Evolutionary conservation across 257 asterid species (phyloP), one percentile per base, ranked within the genome.

Genomic region (Cruciata laevipes): DNA sequence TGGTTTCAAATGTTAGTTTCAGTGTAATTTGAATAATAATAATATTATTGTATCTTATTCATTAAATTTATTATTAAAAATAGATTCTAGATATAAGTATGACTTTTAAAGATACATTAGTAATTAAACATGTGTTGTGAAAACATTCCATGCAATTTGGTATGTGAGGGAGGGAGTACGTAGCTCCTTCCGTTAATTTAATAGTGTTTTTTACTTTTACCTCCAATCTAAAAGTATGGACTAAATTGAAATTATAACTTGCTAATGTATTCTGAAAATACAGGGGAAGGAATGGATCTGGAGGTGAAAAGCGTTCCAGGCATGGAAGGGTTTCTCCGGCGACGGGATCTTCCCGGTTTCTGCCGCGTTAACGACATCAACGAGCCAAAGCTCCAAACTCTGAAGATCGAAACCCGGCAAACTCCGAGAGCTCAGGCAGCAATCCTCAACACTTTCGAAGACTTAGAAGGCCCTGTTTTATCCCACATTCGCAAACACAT

Each of bases 401-500:
- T 69, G 5, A 61, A 61, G 11, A 49, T 11, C 17, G 73, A 60
- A 37, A 57, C 77, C 33, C 44, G 63, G 8, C 71, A 70, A 4
- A 25, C 72, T 12, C 60, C 80, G 0, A 65, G 80, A 71, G 78
- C 82, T 7, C 77, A 74, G 52, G 80, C 77, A 0, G 42, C 44
- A 20, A 80, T 80, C 38, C 17, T 77, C 44, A 80, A 80, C 72
- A 67, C 84, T 6, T 76, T 80, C 5, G 75, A 76, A 59, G 79
- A 80, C 2, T 57, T 80, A 8, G 84, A 80, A 30, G 76, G 71
- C 10, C 74, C 79, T 30, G 49, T 68, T 9, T 52, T 77, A 16
- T 52, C 65, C 42, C 75, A 57, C 11, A 49, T 80, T 8, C 79
- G 79, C 0, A 65, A 71, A 38, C 52, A 51, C 57, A 59, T 66